Evolutionary conservation across 768 basidiomycete genomes (phyloP), one percentile per base, ranked within the genome.

Genomic region (Trametes coccinea): DNA sequence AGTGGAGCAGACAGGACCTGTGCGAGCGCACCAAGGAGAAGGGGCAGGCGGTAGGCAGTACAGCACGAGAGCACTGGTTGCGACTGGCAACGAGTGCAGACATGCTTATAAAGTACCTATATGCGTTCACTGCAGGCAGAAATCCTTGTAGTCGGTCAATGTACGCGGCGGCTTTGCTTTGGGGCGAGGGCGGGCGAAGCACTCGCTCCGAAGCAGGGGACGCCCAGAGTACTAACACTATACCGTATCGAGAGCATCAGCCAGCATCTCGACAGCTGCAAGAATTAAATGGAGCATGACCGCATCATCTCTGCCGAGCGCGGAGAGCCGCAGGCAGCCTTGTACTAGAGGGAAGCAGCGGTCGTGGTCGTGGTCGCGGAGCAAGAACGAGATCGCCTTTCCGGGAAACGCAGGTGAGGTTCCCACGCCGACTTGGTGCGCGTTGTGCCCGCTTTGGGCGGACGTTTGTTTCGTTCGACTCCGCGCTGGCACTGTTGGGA

Each of bases 1-100:
- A 3, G 39, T 30, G 56, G 34, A 40, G 30, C 33, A 37, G 29
- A 44, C 53, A 46, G 33, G 60, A 56, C 37, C 44, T 44, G 33
- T 52, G 48, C 44, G 43, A 34, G 47, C 54, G 47, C 44, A 29
- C 51, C 51, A 43, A 13, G 48, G 22, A 37, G 34, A 37, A 37
- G 6, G 50, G 37, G 27, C 48, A 14, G 44, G 50, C 33, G 51
- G 44, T 40, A 43, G 55, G 60, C 47, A 46, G 54, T 41, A 60
- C 52, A 50, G 54, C 43, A 51, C 48, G 54, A 55, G 49, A 39
- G 49, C 60, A 61, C 60, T 45, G 60, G 54, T 61, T 56, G 60
- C 54, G 16, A 54, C 22, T 61, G 41, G 47, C 54, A 56, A 61
- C 60, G 48, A 16, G 14, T 41, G 53, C 43, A 45, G 40, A 53